These are phyloP conservation scores for Conticribra guillardii DNA, from an alignment of 108 stramenopile species.

Conservation along the genomic window DNA sequence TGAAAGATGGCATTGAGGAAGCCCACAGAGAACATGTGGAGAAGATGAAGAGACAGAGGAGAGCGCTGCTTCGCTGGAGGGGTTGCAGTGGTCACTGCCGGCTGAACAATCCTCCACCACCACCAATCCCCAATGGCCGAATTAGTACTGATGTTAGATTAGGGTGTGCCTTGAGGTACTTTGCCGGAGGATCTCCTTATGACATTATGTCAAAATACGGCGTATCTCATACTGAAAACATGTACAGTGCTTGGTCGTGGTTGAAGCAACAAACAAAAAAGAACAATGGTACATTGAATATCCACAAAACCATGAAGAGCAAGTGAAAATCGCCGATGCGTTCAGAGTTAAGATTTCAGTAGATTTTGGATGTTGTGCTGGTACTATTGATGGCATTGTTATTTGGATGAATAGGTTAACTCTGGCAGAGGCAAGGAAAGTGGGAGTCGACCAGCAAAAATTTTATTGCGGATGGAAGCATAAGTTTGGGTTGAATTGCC, in stretches of 20 bases:
- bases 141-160: conserved; percentile 14
- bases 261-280: conserved; percentile 12
- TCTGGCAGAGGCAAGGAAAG: conserved; percentile 3
- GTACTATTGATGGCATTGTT: conserved; percentile 50
- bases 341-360: conserved; percentile 18
- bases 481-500: conserved; percentile 43
- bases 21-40: background rate
- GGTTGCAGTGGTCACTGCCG: background rate
- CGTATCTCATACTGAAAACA: conserved; percentile 3
- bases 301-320: conserved; percentile 29
- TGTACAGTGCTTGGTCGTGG: conserved; percentile 17
- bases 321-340: conserved; percentile 32
- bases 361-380: conserved; percentile 26
- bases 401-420: conserved; percentile 38
- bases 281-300: conserved; percentile 16
- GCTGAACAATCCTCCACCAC: background rate
- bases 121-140: conserved; percentile 15
- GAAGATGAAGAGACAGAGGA: background rate
- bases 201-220: conserved; percentile 19
- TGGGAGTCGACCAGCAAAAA: conserved; percentile 27
- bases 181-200: conserved; percentile 25
- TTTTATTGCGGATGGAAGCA: conserved; percentile 42
- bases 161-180: conserved; percentile 22
- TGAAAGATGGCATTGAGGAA: background rate
- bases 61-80: background rate